phyloP scores from a whole-genome alignment of 2,329 filamentous ascomycete species.

The Alternaria infectoria region DNA sequence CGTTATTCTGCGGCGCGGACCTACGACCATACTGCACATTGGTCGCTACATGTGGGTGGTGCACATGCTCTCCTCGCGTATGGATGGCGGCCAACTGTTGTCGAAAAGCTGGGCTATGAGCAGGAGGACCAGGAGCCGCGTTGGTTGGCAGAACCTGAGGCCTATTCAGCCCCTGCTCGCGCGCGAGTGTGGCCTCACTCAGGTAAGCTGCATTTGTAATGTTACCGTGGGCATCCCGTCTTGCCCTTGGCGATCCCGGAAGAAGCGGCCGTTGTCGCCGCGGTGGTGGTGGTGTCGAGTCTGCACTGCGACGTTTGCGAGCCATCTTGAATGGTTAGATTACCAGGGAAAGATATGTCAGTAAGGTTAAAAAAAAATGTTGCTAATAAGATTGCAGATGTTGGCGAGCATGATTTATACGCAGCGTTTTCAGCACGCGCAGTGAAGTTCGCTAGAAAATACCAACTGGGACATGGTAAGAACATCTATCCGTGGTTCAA shows the following conservation, averaged over 20 bases:
- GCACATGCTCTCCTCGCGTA: background rate
- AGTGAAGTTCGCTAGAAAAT: background rate
- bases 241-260: background rate
- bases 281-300: background rate
- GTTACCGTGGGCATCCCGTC: background rate
- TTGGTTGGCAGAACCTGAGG: background rate
- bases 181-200: background rate
- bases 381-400: background rate
- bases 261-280: background rate
- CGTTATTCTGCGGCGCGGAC: background rate
- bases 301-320: background rate
- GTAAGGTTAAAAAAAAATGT: background rate
- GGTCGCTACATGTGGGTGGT: background rate
- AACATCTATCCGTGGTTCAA: background rate
- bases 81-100: background rate
- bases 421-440: background rate
- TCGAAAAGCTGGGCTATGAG: background rate
- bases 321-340: background rate
- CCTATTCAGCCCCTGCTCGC: background rate
- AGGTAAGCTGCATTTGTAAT: background rate
- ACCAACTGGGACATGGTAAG: background rate
- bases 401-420: background rate
- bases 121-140: background rate
- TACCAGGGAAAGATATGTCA: background rate
- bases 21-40: background rate